Evolutionary conservation across 257 asterid genomes (phyloP).

Genomic region (Craterostigma plantagineum): DNA sequence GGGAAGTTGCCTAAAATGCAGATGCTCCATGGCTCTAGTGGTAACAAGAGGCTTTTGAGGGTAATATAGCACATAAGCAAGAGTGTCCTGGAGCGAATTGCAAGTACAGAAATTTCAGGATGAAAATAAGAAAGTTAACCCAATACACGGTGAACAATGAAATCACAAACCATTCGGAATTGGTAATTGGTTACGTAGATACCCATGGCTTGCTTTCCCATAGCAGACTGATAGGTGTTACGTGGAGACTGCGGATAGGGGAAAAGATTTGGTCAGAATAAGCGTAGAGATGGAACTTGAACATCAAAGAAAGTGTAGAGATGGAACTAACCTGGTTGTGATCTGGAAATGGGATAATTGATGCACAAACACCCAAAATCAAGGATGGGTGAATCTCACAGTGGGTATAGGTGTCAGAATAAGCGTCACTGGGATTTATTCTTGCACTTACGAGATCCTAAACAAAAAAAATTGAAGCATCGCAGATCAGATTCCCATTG

Average conservation of each 20-base stretch:
- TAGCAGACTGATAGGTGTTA: constrained; percentile 97
- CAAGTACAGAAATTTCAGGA: background rate
- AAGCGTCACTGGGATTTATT: constrained; percentile 61
- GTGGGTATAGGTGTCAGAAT: constrained; percentile 81
- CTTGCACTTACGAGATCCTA: constrained; percentile 80
- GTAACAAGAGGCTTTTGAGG: constrained; percentile 98
- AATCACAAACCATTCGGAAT: constrained; percentile 66
- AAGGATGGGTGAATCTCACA: constrained; percentile 95
- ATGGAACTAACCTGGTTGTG: constrained; percentile 65
- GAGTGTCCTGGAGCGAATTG: constrained; percentile 46
- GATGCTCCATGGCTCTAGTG: constrained; percentile 98
- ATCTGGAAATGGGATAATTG: constrained; percentile 96
- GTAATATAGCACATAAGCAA: constrained; percentile 89
- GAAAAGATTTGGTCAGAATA: constrained; percentile 13
- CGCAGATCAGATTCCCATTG: background rate
- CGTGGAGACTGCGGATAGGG: constrained; percentile 75
- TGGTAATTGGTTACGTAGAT: constrained; percentile 94
- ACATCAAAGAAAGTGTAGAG: background rate
- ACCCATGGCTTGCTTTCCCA: constrained; percentile 99
- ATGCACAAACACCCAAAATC: constrained; percentile 96
- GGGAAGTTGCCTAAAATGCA: constrained; percentile 92
- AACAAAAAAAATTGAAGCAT: constrained; percentile 5
- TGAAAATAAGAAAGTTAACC: constrained; percentile 4
- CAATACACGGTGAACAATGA: background rate
- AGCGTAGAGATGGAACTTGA: background rate